Base-by-base conservation (phyloP, 179 eudicot species). In the Beta lomatogona region DNA sequence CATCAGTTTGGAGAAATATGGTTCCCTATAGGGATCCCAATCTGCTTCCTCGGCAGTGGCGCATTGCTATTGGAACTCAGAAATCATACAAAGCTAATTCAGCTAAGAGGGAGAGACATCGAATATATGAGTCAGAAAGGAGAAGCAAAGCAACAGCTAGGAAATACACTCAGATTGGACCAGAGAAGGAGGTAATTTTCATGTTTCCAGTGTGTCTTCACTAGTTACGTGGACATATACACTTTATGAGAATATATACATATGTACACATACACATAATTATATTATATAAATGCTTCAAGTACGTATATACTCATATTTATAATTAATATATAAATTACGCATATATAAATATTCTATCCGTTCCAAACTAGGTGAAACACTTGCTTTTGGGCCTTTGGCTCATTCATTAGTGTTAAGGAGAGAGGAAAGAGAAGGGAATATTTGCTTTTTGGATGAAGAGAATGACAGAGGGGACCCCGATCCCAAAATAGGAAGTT, bases 21-120 rank as follows among this genome's bases (percentile, higher is more conserved):
- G 94, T 92, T 74, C 99, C 99, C 25, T 85, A 96, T 89, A 91
- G 99, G 73, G 98, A 96, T 88, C 98, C 98, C 72, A 87, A 94
- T 79, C 80, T 93, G 81, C 91, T 96, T 86, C 93, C 93, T 50
- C 91, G 99, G 55, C 99, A 94, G 89, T 96, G 97, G 97, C 99
- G 99, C 80, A 87, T 85, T 85, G 99, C 99, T 70, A 80, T 77
- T 83, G 99, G 99, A 82, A 93, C 92, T 50, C 98, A 96, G 83
- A 96, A 91, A 83, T 94, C 97, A 68, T 96, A 96, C 82, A 96
- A 90, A 88, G 60, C 71, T 67, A 88, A 88, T 83, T 89, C 90
- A 45, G 82, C 73, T 76, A 90, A 77, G 79, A 93, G 88, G 83
- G 97, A 88, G 81, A 91, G 85, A 55, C 90, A 95, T 68, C 90